These are phyloP conservation scores for Aureobasidium uvarum DNA, from an alignment of 2,329 filamentous ascomycete species.

Conservation along the genomic window DNA sequence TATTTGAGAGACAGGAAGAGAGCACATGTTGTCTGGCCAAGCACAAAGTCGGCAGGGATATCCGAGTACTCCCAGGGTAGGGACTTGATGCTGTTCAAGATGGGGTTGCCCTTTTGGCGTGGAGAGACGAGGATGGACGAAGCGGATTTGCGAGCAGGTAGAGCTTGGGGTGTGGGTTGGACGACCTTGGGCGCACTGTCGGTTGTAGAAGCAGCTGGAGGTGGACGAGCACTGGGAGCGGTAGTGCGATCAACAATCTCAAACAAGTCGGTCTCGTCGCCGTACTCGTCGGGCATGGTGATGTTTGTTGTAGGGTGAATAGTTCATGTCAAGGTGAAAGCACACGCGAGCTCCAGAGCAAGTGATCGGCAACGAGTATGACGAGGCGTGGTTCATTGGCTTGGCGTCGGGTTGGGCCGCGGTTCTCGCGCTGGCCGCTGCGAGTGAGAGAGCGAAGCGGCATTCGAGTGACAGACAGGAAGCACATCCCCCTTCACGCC, in stretches of 20 bases:
- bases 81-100: slow-evolving; percentile 76
- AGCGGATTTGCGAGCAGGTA: slow-evolving; percentile 64
- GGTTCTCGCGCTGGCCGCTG: neutral
- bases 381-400: neutral
- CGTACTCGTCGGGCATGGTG: slow-evolving; percentile 50
- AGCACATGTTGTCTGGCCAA: slow-evolving; percentile 83
- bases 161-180: slow-evolving; percentile 85
- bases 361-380: slow-evolving; percentile 6
- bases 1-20: slow-evolving; percentile 95
- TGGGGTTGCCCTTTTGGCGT: slow-evolving; percentile 91
- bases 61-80: slow-evolving; percentile 96
- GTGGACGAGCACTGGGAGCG: slow-evolving; percentile 32
- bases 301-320: neutral
- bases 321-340: neutral
- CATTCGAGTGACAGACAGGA: slow-evolving; percentile 10
- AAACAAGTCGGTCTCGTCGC: slow-evolving; percentile 41
- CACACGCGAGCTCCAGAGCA: neutral
- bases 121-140: slow-evolving; percentile 86
- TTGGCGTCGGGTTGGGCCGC: neutral
- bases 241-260: slow-evolving; percentile 43
- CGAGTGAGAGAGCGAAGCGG: neutral
- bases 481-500: neutral
- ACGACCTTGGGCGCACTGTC: slow-evolving; percentile 57
- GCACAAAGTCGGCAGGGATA: slow-evolving; percentile 89
- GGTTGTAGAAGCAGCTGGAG: slow-evolving; percentile 5